Base-by-base conservation (phyloP, 1,139 yeast genomes). In the Candida neerlandica region DNA sequence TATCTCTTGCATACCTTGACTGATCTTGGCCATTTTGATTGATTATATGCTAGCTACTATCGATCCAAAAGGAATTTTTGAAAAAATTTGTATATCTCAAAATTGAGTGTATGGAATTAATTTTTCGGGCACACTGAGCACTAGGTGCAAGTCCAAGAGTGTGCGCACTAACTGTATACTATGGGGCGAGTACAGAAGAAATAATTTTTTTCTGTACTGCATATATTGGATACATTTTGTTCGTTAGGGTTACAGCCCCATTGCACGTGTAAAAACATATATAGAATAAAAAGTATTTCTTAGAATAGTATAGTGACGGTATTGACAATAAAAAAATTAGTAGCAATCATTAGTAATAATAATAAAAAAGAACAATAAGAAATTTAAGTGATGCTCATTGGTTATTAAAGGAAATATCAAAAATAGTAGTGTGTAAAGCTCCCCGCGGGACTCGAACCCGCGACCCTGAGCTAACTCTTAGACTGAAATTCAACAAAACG, bases 371-470 rank as follows among this genome's bases (percentile, higher is more conserved):
- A 23, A 23, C 7, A 23, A 23, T 3, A 23, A 4, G 7, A n/a
- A n/a, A n/a, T n/a, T n/a, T n/a, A n/a, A n/a, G n/a, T n/a, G n/a
- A n/a, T n/a, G n/a, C n/a, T n/a, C n/a, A n/a, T n/a, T n/a, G n/a
- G n/a, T n/a, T n/a, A n/a, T n/a, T n/a, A n/a, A n/a, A n/a, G n/a
- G n/a, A n/a, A n/a, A n/a, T n/a, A n/a, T n/a, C n/a, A n/a, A n/a
- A 29, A 29, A 29, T 9, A 29, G 11, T 29, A 29, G n/a, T n/a
- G n/a, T n/a, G n/a, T 12, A 19, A n/a, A 73, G 70, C 78, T 79
- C 80, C 66, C 65, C 78, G 80, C 80, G 78, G 80, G 81, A 75
- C 78, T 76, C 79, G 81, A 76, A 76, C 81, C 78, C 81, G 80
- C 80, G 74, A 76, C 74, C 80, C 70, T 23, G 14, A 15, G 39